Base-by-base conservation (phyloP, 805 yeast species). In the Saccharomycopsis sp. region DNA sequence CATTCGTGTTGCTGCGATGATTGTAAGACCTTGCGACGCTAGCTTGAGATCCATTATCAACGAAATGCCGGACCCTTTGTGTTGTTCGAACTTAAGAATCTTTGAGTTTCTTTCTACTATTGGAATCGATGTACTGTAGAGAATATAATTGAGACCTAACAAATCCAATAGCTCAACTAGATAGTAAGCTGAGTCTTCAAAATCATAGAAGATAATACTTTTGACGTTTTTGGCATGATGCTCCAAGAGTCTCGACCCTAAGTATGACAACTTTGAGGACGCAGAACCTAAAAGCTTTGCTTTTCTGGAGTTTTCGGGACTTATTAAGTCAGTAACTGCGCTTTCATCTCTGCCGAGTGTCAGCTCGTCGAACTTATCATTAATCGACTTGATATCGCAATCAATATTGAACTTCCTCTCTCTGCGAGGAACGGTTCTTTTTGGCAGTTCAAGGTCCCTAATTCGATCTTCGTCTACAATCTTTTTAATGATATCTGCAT, bases 11-110 rank as follows among this genome's bases (percentile, higher is more conserved):
- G 91, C 91, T 0, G 84, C 75, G 18, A 82, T 79, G 5, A 85
- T 83, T 0, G 87, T 84, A 50, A 85, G 67, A 0, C 91, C 91
- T 70, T 84, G 89, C 0, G 91, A 75, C 0, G 91, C 87, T 54
- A 85, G 66, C 61, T 79, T 77, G 53, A 85, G 68, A 66, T 85
- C 90, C 90, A 85, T 85, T 1, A 85, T 71, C 58, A 85, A 70
- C 1, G 80, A 75, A 29, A 81, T 70, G 0, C 86, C 87, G 14
- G 76, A 78, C 12, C 70, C 69, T 20, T 70, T 67, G 65, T 75
- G 73, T 1, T 70, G 64, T 52, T 79, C 77, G 63, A 84, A 85
- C 5, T 75, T 74, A 0, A 78, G 69, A 37, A 85, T 70, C 62
- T 82, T 83, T 52, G 71, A 71, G 0, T 85, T 76, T 55, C 91